Percentiles rank a stretch among this genome's conserved stretches.
Conservation (phyloP, 768 basidiomycete genomes). For the Gloeopeniophorella convolvens region DNA sequence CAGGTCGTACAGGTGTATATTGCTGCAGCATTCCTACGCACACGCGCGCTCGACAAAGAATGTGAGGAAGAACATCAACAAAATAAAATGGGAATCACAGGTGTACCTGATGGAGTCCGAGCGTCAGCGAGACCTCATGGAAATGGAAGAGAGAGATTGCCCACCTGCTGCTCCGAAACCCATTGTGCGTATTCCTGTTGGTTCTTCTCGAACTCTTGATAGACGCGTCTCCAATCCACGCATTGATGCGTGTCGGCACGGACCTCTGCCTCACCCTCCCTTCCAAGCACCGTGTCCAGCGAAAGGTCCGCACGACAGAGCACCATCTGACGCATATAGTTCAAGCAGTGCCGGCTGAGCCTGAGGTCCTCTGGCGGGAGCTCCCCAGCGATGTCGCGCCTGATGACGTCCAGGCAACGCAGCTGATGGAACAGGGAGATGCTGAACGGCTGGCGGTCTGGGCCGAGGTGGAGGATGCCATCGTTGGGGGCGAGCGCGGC, state of each 20-base stretch:
- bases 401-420: conserved; percentile 35
- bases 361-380: not conserved
- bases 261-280: conserved; percentile 9
- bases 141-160: not conserved
- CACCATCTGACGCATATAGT: conserved; percentile 35
- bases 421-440: conserved; percentile 36
- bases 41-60: not conserved
- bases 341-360: conserved; percentile 31
- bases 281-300: conserved; percentile 24
- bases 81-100: no score
- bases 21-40: no score
- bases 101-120: not conserved
- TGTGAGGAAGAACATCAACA: no score
- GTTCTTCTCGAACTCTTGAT: conserved; percentile 7
- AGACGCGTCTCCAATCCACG: conserved; percentile 8
- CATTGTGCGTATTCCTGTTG: conserved; percentile 4
- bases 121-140: not conserved
- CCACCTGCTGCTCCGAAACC: not conserved
- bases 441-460: conserved; percentile 27
- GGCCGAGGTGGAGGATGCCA: conserved; percentile 26
- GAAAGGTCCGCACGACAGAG: conserved; percentile 32
- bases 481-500: conserved; percentile 23
- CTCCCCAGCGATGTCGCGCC: conserved; percentile 22
- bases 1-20: no score
- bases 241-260: conserved; percentile 5